These are phyloP conservation scores for Xylaria grammica DNA, from an alignment of 495 filamentous ascomycete genomes.

Conservation along the genomic window DNA sequence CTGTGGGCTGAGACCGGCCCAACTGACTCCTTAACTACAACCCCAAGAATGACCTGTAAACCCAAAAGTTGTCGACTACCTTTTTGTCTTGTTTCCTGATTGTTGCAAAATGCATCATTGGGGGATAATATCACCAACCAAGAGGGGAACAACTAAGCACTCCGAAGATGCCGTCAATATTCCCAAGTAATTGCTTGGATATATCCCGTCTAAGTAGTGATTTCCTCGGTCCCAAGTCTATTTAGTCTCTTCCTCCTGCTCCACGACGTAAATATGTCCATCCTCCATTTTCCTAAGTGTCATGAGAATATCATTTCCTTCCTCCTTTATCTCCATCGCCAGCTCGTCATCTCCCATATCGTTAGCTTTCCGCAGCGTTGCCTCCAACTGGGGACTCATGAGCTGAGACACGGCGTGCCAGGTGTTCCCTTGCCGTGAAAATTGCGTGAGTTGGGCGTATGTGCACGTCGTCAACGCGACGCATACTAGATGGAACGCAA, in stretches of 20 bases:
- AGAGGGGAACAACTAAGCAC: no score
- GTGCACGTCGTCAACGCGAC: not conserved
- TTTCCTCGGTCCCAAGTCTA: no score
- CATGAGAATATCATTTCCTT: not conserved
- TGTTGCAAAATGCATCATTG: no score
- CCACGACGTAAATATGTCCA: not conserved
- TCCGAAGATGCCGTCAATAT: no score
- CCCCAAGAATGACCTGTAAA: no score
- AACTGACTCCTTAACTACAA: no score
- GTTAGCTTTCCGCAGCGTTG: not conserved
- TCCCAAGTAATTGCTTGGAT: no score
- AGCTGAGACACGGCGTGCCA: slow-evolving; percentile 8
- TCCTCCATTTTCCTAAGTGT: not conserved
- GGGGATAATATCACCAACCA: no score
- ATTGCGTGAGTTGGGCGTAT: not conserved
- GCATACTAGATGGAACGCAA: not conserved
- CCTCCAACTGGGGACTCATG: not conserved
- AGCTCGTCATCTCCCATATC: not conserved
- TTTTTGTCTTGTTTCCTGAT: no score
- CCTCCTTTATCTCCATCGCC: not conserved
- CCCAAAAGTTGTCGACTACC: no score
- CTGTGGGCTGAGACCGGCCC: no score
- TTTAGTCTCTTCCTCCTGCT: slow-evolving; percentile 22
- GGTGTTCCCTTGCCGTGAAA: not conserved
- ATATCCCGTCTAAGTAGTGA: no score